Conservation (phyloP, 306 rosid species). For the Oemleria cerasiformis region DNA sequence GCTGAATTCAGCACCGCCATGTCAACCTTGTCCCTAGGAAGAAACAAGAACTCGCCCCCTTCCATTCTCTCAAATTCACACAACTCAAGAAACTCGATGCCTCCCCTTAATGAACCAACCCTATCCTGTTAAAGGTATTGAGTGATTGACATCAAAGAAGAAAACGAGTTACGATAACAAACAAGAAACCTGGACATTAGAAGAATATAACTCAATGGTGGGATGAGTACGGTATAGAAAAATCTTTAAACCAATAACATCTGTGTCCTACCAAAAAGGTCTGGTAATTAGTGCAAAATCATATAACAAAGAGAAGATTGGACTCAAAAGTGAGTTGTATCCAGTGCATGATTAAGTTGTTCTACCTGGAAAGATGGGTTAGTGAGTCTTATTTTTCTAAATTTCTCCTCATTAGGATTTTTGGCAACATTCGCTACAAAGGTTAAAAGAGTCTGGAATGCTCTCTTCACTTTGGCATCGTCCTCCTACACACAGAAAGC, state of each 20-base stretch:
- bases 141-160: background rate
- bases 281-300: background rate
- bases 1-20: conserved; percentile 71
- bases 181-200: background rate
- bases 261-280: background rate
- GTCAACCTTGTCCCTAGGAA: conserved; percentile 76
- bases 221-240: background rate
- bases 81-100: conserved; percentile 82
- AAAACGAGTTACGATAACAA: background rate
- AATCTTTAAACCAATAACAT: background rate
- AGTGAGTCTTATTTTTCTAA: conserved; percentile 75
- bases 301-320: background rate
- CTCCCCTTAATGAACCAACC: conserved; percentile 79
- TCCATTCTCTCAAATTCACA: conserved; percentile 85
- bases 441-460: conserved; percentile 83
- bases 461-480: conserved; percentile 73
- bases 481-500: conserved; percentile 50
- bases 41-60: conserved; percentile 71
- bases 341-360: conserved; percentile 9
- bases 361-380: conserved; percentile 83
- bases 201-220: background rate
- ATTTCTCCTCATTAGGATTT: conserved; percentile 85
- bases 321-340: background rate
- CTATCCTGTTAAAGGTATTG: conserved; percentile 61
- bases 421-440: conserved; percentile 78